Evolutionary conservation across 352 stramenopile genomes (phyloP).

Genomic region (Phytophthora megakarya): DNA sequence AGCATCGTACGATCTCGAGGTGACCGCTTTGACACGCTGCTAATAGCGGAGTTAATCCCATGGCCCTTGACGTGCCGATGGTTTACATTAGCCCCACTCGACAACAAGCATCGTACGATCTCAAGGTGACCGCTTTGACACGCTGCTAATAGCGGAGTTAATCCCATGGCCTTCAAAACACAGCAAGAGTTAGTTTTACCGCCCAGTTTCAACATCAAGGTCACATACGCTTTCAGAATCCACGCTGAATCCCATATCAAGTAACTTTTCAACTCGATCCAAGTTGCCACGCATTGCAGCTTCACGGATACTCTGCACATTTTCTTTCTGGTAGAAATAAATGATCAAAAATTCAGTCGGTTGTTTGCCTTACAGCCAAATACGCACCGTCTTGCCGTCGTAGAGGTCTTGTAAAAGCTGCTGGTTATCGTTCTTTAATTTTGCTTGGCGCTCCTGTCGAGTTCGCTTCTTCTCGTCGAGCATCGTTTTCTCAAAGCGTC

Average conservation of each 20-base stretch:
- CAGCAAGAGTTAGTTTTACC: neutral
- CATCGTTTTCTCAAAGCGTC: constrained; percentile 41
- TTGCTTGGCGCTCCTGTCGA: constrained; percentile 36
- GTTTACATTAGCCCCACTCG: constrained; percentile 51
- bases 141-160: constrained; percentile 53
- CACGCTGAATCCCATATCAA: constrained; percentile 55
- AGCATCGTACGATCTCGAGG: constrained; percentile 47
- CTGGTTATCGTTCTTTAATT: constrained; percentile 49
- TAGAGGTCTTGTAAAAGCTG: constrained; percentile 42
- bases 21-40: constrained; percentile 59
- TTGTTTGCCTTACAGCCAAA: neutral
- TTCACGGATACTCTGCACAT: constrained; percentile 70
- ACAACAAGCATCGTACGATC: constrained; percentile 53
- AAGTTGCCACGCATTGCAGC: constrained; percentile 64
- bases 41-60: constrained; percentile 69
- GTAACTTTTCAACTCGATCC: constrained; percentile 48
- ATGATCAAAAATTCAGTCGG: neutral
- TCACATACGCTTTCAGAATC: constrained; percentile 60
- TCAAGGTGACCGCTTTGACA: constrained; percentile 55
- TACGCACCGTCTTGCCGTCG: constrained; percentile 42
- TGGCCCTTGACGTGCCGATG: constrained; percentile 67
- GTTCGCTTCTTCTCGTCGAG: constrained; percentile 38
- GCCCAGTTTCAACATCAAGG: neutral
- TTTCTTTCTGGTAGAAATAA: constrained; percentile 50
- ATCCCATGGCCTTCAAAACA: neutral